Conservation (phyloP, 2,329 filamentous ascomycete genomes). For the Apiospora sp. region DNA sequence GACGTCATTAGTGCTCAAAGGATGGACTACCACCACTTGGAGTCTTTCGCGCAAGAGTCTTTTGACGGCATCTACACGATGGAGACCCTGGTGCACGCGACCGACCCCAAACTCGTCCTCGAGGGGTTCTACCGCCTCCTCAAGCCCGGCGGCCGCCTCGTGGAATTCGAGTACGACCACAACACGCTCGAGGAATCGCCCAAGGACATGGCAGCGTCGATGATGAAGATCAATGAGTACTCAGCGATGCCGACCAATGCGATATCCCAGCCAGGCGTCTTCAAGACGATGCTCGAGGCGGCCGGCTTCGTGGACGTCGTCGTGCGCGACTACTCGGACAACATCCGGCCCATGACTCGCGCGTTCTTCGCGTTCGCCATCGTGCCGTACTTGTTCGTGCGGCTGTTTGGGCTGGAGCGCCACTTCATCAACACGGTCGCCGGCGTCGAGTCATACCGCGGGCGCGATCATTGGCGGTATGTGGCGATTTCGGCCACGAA, state of each 20-base stretch:
- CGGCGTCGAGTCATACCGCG: slow-evolving; percentile 47
- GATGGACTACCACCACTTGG: slow-evolving; percentile 61
- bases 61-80: slow-evolving; percentile 64
- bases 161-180: slow-evolving; percentile 57
- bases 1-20: slow-evolving; percentile 47
- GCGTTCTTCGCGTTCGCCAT: slow-evolving; percentile 56
- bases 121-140: slow-evolving; percentile 56
- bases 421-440: slow-evolving; percentile 59
- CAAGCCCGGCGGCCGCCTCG: slow-evolving; percentile 55
- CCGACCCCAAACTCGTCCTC: slow-evolving; percentile 52
- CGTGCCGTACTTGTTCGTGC: slow-evolving; percentile 55
- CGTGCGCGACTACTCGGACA: slow-evolving; percentile 52
- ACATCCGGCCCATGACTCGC: slow-evolving; percentile 57
- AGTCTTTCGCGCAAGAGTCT: slow-evolving; percentile 45
- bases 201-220: slow-evolving; percentile 35
- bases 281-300: slow-evolving; percentile 50
- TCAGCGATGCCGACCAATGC: slow-evolving; percentile 56
- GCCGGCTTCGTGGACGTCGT: slow-evolving; percentile 54
- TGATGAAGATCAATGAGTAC: slow-evolving; percentile 50
- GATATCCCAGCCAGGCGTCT: slow-evolving; percentile 47
- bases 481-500: slow-evolving; percentile 48
- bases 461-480: slow-evolving; percentile 44
- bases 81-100: slow-evolving; percentile 64
- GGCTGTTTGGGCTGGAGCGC: slow-evolving; percentile 51
- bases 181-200: slow-evolving; percentile 41